These are phyloP conservation scores for Nicotiana sylvestris DNA, from an alignment of 257 asterid genomes.

Conservation along the genomic window DNA sequence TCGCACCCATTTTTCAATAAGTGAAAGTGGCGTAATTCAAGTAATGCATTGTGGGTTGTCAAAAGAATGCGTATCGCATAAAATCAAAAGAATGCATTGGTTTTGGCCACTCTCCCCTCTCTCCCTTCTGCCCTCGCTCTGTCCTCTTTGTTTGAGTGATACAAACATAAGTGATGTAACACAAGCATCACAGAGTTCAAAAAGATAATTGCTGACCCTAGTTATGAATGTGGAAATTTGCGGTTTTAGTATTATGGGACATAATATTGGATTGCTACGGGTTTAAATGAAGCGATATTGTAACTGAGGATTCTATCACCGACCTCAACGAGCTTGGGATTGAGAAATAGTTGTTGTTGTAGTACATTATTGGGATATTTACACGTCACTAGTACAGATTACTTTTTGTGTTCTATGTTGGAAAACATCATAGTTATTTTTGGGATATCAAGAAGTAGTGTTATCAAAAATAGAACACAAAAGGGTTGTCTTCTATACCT, in stretches of 20 bases:
- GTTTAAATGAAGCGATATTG: not conserved
- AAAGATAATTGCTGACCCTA: not conserved
- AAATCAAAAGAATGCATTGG: not conserved
- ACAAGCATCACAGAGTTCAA: not conserved
- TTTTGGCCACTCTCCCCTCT: not conserved
- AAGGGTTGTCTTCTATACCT: constrained; percentile 26
- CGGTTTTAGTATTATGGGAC: not conserved
- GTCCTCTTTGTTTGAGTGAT: not conserved
- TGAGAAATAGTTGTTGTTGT: not conserved
- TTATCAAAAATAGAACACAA: not conserved
- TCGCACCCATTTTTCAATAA: not conserved
- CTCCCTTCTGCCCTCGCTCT: not conserved
- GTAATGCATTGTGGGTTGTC: not conserved
- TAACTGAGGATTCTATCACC: not conserved
- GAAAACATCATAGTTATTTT: not conserved
- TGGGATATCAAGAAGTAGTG: too few species aligned
- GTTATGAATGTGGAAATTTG: not conserved
- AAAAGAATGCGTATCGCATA: not conserved
- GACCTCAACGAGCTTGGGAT: not conserved
- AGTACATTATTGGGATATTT: not conserved
- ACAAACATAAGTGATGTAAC: not conserved
- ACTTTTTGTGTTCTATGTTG: not conserved
- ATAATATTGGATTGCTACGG: not conserved
- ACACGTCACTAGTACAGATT: not conserved
- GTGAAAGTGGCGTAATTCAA: not conserved